Percentiles rank a stretch among this genome's conserved stretches.
Evolutionary conservation across 2,329 filamentous ascomycete species (phyloP).

Genomic region (Fusarium xyrophilum): DNA sequence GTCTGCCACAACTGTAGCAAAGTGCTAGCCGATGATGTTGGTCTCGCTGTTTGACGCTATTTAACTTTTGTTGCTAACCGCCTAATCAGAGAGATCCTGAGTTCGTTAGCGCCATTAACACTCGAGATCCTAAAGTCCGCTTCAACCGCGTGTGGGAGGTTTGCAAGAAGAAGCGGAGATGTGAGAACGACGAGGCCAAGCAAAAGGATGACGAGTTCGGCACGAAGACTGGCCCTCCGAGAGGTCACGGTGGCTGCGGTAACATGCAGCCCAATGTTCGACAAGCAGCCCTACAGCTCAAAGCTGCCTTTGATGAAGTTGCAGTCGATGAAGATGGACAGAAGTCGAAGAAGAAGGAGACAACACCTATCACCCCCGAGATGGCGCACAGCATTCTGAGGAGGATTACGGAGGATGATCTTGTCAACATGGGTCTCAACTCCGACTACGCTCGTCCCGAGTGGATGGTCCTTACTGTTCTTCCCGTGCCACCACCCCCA

Average conservation of each 20-base stretch:
- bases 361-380: conserved; percentile 81
- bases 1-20: conserved; percentile 99
- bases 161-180: conserved; percentile 86
- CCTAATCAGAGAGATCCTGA: conserved; percentile 77
- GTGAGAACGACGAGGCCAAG: conserved; percentile 79
- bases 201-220: conserved; percentile 74
- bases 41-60: conserved; percentile 68
- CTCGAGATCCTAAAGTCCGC: conserved; percentile 90
- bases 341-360: conserved; percentile 71
- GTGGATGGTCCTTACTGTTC: conserved; percentile 96
- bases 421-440: conserved; percentile 88
- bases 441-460: conserved; percentile 94
- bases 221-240: conserved; percentile 58
- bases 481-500: conserved; percentile 93
- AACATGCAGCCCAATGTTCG: conserved; percentile 89
- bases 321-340: conserved; percentile 72
- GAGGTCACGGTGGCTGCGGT: conserved; percentile 87
- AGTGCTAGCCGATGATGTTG: conserved; percentile 96
- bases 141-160: conserved; percentile 92
- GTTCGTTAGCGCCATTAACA: conserved; percentile 80
- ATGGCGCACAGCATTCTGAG: conserved; percentile 87
- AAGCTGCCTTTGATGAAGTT: conserved; percentile 76
- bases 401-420: conserved; percentile 80
- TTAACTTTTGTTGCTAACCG: conserved; percentile 67
- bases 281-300: conserved; percentile 83